Base-by-base conservation (phyloP, 768 basidiomycete species). In the Auricularia cornea region DNA sequence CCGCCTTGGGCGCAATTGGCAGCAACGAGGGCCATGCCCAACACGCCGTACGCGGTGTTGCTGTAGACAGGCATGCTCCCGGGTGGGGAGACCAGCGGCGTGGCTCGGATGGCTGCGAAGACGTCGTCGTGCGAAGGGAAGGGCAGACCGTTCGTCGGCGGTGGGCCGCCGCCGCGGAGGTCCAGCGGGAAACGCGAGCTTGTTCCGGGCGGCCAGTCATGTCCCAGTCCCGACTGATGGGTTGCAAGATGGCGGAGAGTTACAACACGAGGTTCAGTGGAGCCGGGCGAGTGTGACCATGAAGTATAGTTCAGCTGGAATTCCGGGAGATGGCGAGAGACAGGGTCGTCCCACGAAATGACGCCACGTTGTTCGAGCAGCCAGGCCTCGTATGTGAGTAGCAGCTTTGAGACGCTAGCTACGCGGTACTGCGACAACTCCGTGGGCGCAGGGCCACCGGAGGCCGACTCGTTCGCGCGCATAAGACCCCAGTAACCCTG, bases 371-470 rank as follows among this genome's bases (percentile, higher is more conserved):
- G 78, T 35, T 78, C 75, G 26, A 84, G 70, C 11, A 84, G 76
- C 44, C 81, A 67, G 0, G 79, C 81, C 66, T 84, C 80, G 3
- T 83, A 65, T 0, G 76, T 75, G 3, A 78, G 76, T 66, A 83
- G 82, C 63, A 84, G 70, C 70, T 84, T 85, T 3, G 80, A 77
- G 61, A 82, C 77, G 48, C 80, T 82, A 1, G 82, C 82, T 28
- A 84, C 72, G 29, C 84, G 75, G 65, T 83, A 84, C 59, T 82
- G 76, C 0, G 81, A 79, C 66, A 82, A 67, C 59, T 75, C 72
- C n/a, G 77, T 70, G 0, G 79, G 74, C 0, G 68, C 68, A 3
- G 66, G 66, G 2, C n/a, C n/a, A n/a, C 59, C 41, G 18, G 65
- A 66, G 2, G 76, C 72, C 29, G 68, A 44, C 66, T 81, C 81